phyloP scores from a whole-genome alignment of 352 stramenopile genomes.

The Thalassiosira mediterranea region DNA sequence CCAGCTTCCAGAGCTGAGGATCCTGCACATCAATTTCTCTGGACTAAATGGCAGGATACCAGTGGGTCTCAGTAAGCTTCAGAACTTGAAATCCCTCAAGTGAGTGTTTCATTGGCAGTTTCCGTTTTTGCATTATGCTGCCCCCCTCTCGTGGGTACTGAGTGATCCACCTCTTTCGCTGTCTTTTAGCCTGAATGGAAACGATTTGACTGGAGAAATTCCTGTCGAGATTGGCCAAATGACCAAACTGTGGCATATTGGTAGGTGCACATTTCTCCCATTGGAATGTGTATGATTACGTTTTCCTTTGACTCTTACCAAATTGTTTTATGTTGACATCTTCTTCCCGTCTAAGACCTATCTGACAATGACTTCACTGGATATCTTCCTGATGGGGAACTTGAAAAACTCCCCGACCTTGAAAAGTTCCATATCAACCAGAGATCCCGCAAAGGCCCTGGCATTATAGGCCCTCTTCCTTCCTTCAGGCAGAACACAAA shows the following conservation, averaged over 20 bases:
- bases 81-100: slow-evolving; percentile 35
- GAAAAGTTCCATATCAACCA: slow-evolving; percentile 66
- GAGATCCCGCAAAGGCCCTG: slow-evolving; percentile 34
- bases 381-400: slow-evolving; percentile 37
- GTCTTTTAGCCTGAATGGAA: slow-evolving; percentile 26
- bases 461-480: slow-evolving; percentile 73
- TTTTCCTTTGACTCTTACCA: no score
- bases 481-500: slow-evolving; percentile 66
- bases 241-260: slow-evolving; percentile 59
- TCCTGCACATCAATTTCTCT: slow-evolving; percentile 60
- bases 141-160: not conserved
- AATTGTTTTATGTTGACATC: no score
- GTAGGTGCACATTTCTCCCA: slow-evolving; percentile 33
- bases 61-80: slow-evolving; percentile 40
- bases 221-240: slow-evolving; percentile 59
- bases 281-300: no score
- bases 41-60: slow-evolving; percentile 56
- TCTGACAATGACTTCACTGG: slow-evolving; percentile 68
- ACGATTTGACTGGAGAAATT: slow-evolving; percentile 57
- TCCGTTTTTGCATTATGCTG: not conserved
- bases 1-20: slow-evolving; percentile 41
- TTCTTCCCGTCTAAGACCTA: slow-evolving; percentile 33
- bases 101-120: not conserved
- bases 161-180: no score
- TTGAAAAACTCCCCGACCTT: slow-evolving; percentile 53